Percentiles rank a stretch among this genome's conserved stretches.
Conservation (phyloP, 2,329 filamentous ascomycete genomes). For the Ceratocystis papillata region DNA sequence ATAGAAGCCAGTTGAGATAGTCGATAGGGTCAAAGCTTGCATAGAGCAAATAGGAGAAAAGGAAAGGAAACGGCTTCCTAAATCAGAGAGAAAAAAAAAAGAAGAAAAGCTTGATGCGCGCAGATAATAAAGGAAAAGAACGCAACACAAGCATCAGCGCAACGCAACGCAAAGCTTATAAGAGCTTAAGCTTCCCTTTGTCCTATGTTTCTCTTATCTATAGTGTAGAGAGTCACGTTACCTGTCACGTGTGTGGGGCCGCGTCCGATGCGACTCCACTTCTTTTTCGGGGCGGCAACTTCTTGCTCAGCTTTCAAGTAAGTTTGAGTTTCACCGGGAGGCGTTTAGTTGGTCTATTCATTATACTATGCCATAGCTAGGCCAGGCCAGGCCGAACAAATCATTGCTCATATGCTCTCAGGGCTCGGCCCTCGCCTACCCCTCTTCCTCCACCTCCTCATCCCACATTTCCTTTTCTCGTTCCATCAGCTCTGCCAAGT, state of each 20-base stretch:
- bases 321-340: no score
- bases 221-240: background rate
- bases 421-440: background rate
- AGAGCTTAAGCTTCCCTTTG: no score
- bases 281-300: background rate
- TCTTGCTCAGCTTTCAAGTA: no score
- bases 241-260: background rate
- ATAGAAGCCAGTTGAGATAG: no score
- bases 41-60: background rate
- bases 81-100: constrained; percentile 15
- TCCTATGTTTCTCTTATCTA: background rate
- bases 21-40: no score
- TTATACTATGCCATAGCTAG: background rate
- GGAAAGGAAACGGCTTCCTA: background rate
- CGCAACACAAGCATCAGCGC: background rate
- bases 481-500: constrained; percentile 64
- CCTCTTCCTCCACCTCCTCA: constrained; percentile 59
- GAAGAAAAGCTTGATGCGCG: background rate
- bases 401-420: background rate
- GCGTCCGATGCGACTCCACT: background rate
- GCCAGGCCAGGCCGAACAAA: background rate
- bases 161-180: background rate
- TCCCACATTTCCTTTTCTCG: constrained; percentile 72
- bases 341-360: no score
- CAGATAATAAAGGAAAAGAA: background rate